These are phyloP conservation scores for Bipolaris bicolor DNA, from an alignment of 2,329 filamentous ascomycete species.

Conservation along the genomic window DNA sequence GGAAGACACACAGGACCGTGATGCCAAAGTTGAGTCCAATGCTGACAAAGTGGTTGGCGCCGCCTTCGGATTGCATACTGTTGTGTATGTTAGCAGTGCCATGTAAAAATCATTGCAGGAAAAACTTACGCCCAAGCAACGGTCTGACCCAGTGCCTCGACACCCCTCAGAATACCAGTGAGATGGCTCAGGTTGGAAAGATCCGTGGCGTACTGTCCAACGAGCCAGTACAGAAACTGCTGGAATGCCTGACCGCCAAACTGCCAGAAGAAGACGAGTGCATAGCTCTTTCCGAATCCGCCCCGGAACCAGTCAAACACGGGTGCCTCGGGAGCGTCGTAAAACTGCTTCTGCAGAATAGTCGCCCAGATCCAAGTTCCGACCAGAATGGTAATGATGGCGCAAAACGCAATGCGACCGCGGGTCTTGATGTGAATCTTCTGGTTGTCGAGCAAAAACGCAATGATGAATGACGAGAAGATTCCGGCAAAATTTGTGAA, in stretches of 20 bases:
- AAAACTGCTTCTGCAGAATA: conserved; percentile 43
- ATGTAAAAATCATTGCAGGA: not conserved
- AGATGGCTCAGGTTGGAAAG: conserved; percentile 41
- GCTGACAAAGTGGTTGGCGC: conserved; percentile 46
- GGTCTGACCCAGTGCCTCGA: conserved; percentile 45
- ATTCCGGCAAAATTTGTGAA: conserved; percentile 49
- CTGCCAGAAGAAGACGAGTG: conserved; percentile 46
- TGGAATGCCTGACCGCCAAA: conserved; percentile 47
- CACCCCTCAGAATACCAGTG: conserved; percentile 45
- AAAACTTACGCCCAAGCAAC: conserved; percentile 45
- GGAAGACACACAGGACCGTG: conserved; percentile 37
- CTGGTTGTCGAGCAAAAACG: conserved; percentile 42
- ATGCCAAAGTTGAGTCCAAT: conserved; percentile 47
- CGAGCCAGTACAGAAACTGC: conserved; percentile 47
- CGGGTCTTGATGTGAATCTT: conserved; percentile 44
- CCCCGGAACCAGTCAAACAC: conserved; percentile 45
- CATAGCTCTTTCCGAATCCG: conserved; percentile 43
- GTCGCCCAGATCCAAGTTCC: conserved; percentile 48
- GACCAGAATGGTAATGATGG: conserved; percentile 39
- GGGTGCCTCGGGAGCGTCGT: conserved; percentile 32
- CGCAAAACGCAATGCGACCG: conserved; percentile 35
- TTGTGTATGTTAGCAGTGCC: conserved; percentile 14
- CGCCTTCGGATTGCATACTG: conserved; percentile 45
- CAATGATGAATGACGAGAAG: conserved; percentile 46
- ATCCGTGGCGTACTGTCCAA: conserved; percentile 46